These are phyloP conservation scores for Candida vartiovaarae DNA, from an alignment of 805 yeast species.

Conservation along the genomic window DNA sequence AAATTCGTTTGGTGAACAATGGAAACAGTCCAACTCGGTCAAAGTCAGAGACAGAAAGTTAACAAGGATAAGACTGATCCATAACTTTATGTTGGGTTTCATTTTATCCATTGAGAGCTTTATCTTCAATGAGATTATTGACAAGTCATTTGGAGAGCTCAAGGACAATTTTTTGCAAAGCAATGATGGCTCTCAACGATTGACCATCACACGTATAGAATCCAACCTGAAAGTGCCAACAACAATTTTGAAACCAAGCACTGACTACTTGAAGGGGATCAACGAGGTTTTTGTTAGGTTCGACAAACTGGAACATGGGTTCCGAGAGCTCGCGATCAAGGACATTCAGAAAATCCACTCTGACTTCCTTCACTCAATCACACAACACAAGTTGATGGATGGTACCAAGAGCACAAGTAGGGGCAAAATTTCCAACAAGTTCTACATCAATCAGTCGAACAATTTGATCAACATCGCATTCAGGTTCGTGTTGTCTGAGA, in stretches of 20 bases:
- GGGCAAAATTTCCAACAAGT: constrained; percentile 32
- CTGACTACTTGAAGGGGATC: constrained; percentile 14
- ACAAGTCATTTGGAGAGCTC: constrained; percentile 5
- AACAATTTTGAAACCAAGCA: constrained; percentile 26
- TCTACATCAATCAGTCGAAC: constrained; percentile 37
- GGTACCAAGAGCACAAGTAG: constrained; percentile 18
- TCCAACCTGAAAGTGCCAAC: constrained; percentile 22
- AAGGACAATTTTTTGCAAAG: constrained; percentile 19
- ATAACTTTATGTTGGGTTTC: constrained; percentile 27
- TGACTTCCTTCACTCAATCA: constrained; percentile 28
- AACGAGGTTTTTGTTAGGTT: constrained; percentile 8
- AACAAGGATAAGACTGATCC: constrained; percentile 22
- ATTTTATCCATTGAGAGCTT: constrained; percentile 26
- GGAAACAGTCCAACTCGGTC: constrained; percentile 35
- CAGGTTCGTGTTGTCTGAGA: constrained; percentile 32
- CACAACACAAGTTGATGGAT: constrained; percentile 30
- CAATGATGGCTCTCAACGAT: not conserved
- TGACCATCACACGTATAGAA: constrained; percentile 5
- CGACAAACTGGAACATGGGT: constrained; percentile 3
- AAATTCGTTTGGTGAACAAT: constrained; percentile 40
- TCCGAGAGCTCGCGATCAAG: constrained; percentile 38
- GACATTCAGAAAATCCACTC: constrained; percentile 34
- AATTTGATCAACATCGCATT: constrained; percentile 29
- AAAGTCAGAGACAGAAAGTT: constrained; percentile 1
- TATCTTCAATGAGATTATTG: constrained; percentile 27